Conservation (phyloP, 192 early-diverging fungal species). For the Gryganskiella cystojenkinii region DNA sequence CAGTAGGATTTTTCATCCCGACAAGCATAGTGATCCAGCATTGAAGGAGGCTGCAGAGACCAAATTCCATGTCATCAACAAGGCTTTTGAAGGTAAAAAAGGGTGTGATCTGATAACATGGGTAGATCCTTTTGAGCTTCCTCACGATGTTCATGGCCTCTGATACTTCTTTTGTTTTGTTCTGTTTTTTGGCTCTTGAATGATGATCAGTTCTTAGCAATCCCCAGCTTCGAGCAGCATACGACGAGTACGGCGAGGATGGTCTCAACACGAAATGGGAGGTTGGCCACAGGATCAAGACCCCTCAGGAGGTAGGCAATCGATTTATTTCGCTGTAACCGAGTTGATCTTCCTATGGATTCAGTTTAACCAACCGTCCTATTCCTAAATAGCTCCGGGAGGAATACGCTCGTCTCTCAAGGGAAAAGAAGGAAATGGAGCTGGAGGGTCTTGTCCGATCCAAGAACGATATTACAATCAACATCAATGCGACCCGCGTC, state of each 20-base stretch:
- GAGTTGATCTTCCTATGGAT: background rate
- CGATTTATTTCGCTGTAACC: background rate
- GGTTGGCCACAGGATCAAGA: conserved; percentile 74
- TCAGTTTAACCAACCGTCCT: background rate
- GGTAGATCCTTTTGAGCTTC: too few relatives aligned
- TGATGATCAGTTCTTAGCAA: conserved; percentile 91
- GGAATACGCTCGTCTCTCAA: conserved; percentile 72
- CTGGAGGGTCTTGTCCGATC: conserved; percentile 75
- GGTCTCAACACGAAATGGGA: conserved; percentile 74
- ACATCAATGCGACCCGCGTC: conserved; percentile 61
- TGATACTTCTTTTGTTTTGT: too few relatives aligned
- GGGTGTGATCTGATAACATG: too few relatives aligned
- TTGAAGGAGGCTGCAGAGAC: conserved; percentile 73
- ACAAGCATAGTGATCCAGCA: conserved; percentile 74
- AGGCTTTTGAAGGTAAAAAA: conserved; percentile 83
- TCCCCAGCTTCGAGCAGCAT: conserved; percentile 79
- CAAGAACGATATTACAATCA: conserved; percentile 64
- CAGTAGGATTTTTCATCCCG: conserved; percentile 83
- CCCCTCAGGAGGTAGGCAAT: conserved; percentile 66
- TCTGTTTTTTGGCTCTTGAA: too few relatives aligned
- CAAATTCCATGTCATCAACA: conserved; percentile 81
- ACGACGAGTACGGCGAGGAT: conserved; percentile 94
- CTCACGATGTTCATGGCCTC: conserved; percentile 5
- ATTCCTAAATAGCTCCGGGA: conserved; percentile 64
- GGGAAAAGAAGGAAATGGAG: conserved; percentile 67